Conservation (phyloP, 345 rosid genomes). For the Ceriops zippeliana region DNA sequence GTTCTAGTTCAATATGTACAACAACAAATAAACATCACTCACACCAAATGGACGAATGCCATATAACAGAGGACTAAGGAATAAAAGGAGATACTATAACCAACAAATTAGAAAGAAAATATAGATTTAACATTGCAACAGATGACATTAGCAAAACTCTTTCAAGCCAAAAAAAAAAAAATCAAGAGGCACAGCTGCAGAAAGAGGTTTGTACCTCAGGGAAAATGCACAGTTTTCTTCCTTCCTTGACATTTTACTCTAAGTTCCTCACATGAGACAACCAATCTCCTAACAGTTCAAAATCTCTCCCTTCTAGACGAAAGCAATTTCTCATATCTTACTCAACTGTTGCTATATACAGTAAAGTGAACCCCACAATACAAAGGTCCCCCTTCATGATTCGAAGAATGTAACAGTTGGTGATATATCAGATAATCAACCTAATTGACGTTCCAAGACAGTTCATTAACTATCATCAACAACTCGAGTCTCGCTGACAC, state of each 20-base stretch:
- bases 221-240: conserved; percentile 18
- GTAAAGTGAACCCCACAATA: conserved; percentile 26
- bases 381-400: conserved; percentile 27
- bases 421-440: conserved; percentile 15
- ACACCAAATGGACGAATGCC: not conserved
- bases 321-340: conserved; percentile 13
- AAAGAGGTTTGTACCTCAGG: conserved; percentile 23
- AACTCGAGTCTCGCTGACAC: conserved; percentile 14
- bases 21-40: not conserved
- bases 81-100: conserved; percentile 3
- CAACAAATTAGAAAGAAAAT: not conserved
- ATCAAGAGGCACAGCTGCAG: conserved; percentile 15
- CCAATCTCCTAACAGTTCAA: conserved; percentile 20
- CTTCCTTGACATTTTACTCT: conserved; percentile 8
- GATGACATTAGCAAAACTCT: conserved; percentile 6
- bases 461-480: conserved; percentile 24
- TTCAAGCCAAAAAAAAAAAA: not conserved
- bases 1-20: not conserved
- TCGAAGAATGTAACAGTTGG: conserved; percentile 22
- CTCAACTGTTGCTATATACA: conserved; percentile 39
- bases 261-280: not conserved
- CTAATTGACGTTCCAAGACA: conserved; percentile 11
- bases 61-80: not conserved
- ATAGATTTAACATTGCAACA: conserved; percentile 1
- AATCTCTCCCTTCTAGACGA: conserved; percentile 18